These are phyloP conservation scores for Heracleum sosnowskyi DNA, from an alignment of 129 eudicot genomes.

Conservation along the genomic window DNA sequence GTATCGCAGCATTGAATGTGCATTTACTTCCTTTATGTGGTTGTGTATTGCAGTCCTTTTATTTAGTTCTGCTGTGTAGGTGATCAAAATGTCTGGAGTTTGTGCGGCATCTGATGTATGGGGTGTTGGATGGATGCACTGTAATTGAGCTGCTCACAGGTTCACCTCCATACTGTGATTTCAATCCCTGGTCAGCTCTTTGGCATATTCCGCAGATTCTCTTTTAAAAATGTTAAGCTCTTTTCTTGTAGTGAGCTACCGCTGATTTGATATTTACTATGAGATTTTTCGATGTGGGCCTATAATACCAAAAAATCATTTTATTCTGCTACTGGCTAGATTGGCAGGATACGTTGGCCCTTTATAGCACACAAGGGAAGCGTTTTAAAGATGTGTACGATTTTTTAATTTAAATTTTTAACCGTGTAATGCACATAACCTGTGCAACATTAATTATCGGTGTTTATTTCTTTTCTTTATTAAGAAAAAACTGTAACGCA, in stretches of 20 bases:
- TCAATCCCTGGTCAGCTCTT: constrained; percentile 98
- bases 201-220: constrained; percentile 86
- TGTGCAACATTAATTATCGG: neutral
- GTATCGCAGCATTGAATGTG: neutral
- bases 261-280: neutral
- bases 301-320: neutral
- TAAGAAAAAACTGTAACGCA: neutral
- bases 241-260: neutral
- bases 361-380: neutral
- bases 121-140: constrained; percentile 99
- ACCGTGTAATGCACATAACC: neutral
- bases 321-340: neutral
- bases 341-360: neutral
- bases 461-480: neutral
- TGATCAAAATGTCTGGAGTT: constrained; percentile 97
- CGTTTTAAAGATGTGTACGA: neutral
- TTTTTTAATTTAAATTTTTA: neutral
- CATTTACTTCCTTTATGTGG: neutral
- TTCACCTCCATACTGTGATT: constrained; percentile 90
- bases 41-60: neutral
- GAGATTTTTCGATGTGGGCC: neutral
- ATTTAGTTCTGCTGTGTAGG: constrained; percentile 33
- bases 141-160: constrained; percentile 96
- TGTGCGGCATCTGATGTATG: constrained; percentile 98
- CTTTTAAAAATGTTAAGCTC: neutral